These are phyloP conservation scores for Triangularia setosa DNA, from an alignment of 2,329 filamentous ascomycete species.

Conservation along the genomic window DNA sequence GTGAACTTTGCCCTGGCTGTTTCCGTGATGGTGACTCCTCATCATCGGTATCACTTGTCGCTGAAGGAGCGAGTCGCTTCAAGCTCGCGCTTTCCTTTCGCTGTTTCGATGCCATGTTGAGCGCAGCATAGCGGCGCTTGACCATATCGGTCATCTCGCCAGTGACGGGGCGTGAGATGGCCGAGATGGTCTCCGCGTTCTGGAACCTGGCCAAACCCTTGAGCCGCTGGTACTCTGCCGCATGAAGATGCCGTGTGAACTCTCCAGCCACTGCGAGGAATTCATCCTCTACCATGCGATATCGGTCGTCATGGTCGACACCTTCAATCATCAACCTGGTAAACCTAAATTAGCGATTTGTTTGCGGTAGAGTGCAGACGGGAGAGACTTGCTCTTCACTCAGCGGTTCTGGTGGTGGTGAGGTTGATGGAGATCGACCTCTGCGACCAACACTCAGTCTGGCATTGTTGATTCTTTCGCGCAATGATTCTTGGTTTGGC, in stretches of 20 bases:
- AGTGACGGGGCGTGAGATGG: conserved; percentile 50
- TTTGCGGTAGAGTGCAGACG: background rate
- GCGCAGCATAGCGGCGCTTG: conserved; percentile 34
- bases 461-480: background rate
- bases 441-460: conserved; percentile 7
- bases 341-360: conserved; percentile 31
- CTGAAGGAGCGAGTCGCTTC: conserved; percentile 12
- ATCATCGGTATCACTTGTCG: conserved; percentile 26
- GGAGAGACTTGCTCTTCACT: conserved; percentile 25
- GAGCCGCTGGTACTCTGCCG: conserved; percentile 70
- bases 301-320: conserved; percentile 64
- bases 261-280: conserved; percentile 62
- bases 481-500: conserved; percentile 2
- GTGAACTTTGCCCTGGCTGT: conserved; percentile 29
- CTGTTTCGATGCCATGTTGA: conserved; percentile 36
- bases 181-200: conserved; percentile 49
- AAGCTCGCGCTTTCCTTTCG: conserved; percentile 27
- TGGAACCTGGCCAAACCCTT: conserved; percentile 53
- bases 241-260: conserved; percentile 72
- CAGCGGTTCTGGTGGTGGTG: conserved; percentile 30
- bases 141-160: conserved; percentile 37
- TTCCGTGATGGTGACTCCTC: conserved; percentile 27
- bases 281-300: conserved; percentile 83
- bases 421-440: conserved; percentile 30
- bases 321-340: conserved; percentile 57